Evolutionary conservation across 768 basidiomycete species (phyloP).

Genomic region (Russula compacta): DNA sequence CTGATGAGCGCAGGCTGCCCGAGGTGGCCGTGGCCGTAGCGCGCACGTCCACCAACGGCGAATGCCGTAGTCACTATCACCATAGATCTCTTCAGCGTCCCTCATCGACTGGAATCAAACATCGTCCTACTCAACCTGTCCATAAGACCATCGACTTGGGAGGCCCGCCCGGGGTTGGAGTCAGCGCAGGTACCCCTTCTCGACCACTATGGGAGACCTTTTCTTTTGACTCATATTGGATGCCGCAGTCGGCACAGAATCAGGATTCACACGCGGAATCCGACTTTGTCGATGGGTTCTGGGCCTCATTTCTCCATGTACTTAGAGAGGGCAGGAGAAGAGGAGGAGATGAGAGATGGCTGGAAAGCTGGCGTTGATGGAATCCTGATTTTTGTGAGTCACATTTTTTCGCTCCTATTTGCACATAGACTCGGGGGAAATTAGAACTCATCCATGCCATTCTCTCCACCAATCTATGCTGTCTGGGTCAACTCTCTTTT

Average conservation of each 20-base stretch:
- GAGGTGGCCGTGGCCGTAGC: too few relatives aligned
- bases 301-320: neutral
- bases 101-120: too few relatives aligned
- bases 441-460: too few relatives aligned
- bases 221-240: neutral
- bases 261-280: neutral
- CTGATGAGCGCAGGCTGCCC: too few relatives aligned
- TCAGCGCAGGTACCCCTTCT: neutral
- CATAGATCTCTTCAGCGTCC: neutral
- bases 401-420: too few relatives aligned
- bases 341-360: neutral
- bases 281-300: neutral
- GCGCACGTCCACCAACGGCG: too few relatives aligned
- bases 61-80: neutral
- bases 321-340: neutral
- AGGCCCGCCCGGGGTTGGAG: neutral
- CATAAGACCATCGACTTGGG: neutral
- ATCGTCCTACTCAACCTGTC: neutral
- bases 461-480: too few relatives aligned
- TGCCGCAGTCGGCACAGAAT: neutral
- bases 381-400: too few relatives aligned
- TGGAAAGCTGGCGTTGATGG: neutral
- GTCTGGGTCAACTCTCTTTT: too few relatives aligned
- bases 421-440: too few relatives aligned
- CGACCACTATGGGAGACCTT: neutral